phyloP scores from a whole-genome alignment of 202 grass and related monocot genomes.

The Setaria viridis region DNA sequence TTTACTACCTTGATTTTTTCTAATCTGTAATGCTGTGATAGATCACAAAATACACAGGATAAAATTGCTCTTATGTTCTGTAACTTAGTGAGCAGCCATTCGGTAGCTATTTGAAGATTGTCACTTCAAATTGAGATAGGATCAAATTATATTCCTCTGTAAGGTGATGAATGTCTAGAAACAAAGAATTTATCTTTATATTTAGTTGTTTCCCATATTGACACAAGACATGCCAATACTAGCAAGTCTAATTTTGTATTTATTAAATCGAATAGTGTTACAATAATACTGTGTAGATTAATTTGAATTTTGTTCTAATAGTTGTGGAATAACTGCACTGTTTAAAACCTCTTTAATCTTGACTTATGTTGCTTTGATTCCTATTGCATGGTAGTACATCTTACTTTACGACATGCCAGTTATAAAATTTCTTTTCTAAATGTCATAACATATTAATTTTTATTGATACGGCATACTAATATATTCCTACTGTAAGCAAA shows the following conservation, averaged over 20 bases:
- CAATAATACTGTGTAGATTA: not conserved
- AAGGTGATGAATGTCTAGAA: not conserved
- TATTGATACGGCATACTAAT: not conserved
- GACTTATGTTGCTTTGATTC: not conserved
- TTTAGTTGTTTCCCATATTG: not conserved
- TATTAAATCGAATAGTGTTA: not conserved
- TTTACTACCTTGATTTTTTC: not conserved
- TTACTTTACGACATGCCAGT: not conserved
- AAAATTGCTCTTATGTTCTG: slow-evolving; percentile 1
- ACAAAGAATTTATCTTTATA: not conserved
- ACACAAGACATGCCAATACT: not conserved
- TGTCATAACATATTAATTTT: not conserved
- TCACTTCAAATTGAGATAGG: not conserved
- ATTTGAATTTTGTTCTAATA: not conserved
- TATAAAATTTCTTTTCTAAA: not conserved
- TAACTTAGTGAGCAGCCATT: slow-evolving; percentile 7
- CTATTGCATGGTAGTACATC: not conserved
- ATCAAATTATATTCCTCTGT: not conserved
- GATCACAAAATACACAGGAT: not conserved
- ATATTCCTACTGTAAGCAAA: not conserved
- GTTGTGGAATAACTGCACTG: not conserved
- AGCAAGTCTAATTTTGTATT: not conserved
- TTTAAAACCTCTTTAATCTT: not conserved
- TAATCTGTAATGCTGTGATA: not conserved
- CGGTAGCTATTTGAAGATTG: not conserved